Conservation (phyloP, 768 basidiomycete species). For the Psilocybe cyanescens region DNA sequence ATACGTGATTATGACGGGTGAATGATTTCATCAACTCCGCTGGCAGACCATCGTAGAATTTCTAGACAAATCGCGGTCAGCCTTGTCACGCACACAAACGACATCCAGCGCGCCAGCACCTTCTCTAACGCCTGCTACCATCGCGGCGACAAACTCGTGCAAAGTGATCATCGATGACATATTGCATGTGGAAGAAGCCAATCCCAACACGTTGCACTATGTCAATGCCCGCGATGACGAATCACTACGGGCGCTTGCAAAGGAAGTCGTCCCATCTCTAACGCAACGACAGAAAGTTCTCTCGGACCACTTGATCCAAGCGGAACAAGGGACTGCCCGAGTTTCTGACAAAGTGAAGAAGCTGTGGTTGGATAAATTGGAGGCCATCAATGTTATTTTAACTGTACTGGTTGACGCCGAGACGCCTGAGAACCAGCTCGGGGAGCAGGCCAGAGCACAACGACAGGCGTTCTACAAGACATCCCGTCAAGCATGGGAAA, state of each 20-base stretch:
- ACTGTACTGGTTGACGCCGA: constrained; percentile 50
- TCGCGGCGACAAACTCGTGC: constrained; percentile 63
- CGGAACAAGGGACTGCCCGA: constrained; percentile 46
- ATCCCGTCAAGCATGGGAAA: constrained; percentile 58
- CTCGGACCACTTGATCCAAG: constrained; percentile 51
- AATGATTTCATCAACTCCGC: background rate
- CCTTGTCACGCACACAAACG: constrained; percentile 67
- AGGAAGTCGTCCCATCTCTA: constrained; percentile 43
- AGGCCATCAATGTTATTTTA: constrained; percentile 44
- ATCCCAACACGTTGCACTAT: constrained; percentile 64
- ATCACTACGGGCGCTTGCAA: constrained; percentile 54
- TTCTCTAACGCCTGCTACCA: constrained; percentile 76
- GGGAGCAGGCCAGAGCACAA: constrained; percentile 38
- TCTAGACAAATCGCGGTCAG: constrained; percentile 81
- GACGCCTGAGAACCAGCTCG: constrained; percentile 41
- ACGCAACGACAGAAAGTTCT: constrained; percentile 53
- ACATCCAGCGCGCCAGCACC: constrained; percentile 78
- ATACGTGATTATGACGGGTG: background rate
- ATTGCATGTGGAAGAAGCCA: constrained; percentile 63
- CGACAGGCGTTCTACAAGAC: constrained; percentile 55
- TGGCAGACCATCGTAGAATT: constrained; percentile 75
- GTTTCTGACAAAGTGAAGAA: constrained; percentile 65
- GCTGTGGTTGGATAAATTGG: constrained; percentile 64
- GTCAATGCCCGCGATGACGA: constrained; percentile 61
- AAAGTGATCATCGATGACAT: constrained; percentile 58